Evolutionary conservation across 768 basidiomycete genomes (phyloP).

Genomic region (Terana coerulea): DNA sequence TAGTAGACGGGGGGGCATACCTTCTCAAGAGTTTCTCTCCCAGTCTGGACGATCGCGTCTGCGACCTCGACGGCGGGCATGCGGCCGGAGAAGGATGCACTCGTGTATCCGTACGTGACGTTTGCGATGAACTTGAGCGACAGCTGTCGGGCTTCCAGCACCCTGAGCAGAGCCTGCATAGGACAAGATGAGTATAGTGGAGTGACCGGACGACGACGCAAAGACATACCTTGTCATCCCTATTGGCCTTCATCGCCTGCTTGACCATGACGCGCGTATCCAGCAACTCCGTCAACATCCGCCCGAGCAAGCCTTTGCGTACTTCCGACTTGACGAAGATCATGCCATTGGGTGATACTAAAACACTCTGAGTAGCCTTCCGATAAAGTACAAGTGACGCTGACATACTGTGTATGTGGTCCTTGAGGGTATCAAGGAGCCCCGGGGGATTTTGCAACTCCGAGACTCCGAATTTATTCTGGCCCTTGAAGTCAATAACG

Average conservation of each 20-base stretch:
- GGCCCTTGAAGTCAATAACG: constrained; percentile 79
- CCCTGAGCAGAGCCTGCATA: constrained; percentile 60
- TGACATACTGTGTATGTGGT: constrained; percentile 69
- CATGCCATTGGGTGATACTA: constrained; percentile 94
- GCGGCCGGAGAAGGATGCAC: constrained; percentile 90
- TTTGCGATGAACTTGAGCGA: constrained; percentile 93
- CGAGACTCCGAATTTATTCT: constrained; percentile 83
- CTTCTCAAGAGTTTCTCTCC: constrained; percentile 93
- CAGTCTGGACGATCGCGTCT: constrained; percentile 96
- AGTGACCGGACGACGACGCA: background rate
- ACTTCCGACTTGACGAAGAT: constrained; percentile 87
- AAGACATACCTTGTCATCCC: constrained; percentile 62
- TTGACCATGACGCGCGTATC: constrained; percentile 99
- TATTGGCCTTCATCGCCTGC: constrained; percentile 85
- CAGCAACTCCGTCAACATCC: constrained; percentile 90
- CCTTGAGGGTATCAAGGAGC: constrained; percentile 62
- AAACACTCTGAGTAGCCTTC: background rate
- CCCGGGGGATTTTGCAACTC: constrained; percentile 68
- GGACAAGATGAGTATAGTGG: background rate
- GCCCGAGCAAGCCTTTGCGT: constrained; percentile 77
- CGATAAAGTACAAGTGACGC: background rate
- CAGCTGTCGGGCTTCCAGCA: constrained; percentile 89
- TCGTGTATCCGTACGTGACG: constrained; percentile 94
- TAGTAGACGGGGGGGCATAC: constrained; percentile 33
- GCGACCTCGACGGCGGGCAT: constrained; percentile 99